Evolutionary conservation across 441 rosid genomes (phyloP).

Genomic region (Eruca vesicaria): DNA sequence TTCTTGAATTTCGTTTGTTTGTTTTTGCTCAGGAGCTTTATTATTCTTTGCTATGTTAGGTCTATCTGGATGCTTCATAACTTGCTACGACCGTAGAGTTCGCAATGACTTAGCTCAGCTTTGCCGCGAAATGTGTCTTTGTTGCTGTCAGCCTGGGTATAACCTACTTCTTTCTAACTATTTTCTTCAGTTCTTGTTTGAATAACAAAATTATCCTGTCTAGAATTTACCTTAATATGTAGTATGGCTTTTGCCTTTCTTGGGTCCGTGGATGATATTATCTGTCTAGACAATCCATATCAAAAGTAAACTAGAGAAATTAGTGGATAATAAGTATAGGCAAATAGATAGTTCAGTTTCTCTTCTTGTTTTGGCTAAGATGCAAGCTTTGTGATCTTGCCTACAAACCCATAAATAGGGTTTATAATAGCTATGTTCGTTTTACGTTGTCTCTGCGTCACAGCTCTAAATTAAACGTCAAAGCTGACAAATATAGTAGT

Average conservation of each 20-base stretch:
- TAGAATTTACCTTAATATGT: not conserved
- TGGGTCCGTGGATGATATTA: not conserved
- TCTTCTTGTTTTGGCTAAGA: not conserved
- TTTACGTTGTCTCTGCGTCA: too few species aligned
- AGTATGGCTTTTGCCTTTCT: not conserved
- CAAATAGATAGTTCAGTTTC: not conserved
- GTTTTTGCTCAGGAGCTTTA: conserved; percentile 68
- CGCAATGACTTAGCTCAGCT: conserved; percentile 98
- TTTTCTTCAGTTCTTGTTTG: not conserved
- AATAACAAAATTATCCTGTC: not conserved
- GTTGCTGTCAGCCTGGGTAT: conserved; percentile 99
- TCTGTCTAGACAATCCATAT: not conserved
- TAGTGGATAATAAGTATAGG: not conserved
- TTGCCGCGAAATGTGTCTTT: conserved; percentile 94
- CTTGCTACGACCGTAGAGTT: conserved; percentile 98
- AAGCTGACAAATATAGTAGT: too few species aligned
- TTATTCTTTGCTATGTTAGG: conserved; percentile 98
- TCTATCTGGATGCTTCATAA: conserved; percentile 97
- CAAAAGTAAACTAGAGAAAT: not conserved
- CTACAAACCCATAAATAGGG: not conserved
- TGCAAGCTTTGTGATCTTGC: not conserved
- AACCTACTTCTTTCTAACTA: conserved; percentile 10
- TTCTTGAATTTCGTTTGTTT: conserved; percentile 4
- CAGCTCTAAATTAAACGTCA: too few species aligned
- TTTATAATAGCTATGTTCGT: too few species aligned